Evolutionary conservation across 305 asterid genomes (phyloP), one percentile per base, ranked within the genome.

Genomic region (Lippia alba): DNA sequence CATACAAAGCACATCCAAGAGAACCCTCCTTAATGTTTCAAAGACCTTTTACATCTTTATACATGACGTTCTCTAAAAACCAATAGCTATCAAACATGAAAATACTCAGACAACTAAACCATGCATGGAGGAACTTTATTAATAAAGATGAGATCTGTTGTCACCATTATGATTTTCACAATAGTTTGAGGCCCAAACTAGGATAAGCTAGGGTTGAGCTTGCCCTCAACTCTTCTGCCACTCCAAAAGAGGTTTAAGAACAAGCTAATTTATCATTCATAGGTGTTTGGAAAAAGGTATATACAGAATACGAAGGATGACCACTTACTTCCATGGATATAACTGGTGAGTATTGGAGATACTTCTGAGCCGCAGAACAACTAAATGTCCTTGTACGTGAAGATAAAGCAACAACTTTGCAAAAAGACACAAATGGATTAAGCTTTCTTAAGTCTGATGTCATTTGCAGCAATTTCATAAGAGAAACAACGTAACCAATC

Each of bases 321-420:
- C 69, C 54, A 61, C 86, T 68, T 78, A 92, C 98, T 83, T 88
- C 85, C 74, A 84, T 46, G 46, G 96, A 75, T 74, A 89, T 87
- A 75, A 89, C 53, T 64, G 96, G 96, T n/a, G 89, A 82, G 77
- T 91, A 91, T 44, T 84, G 81, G 75, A 91, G 81, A 71, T 82
- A 81, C 44, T 84, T 83, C 82, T 82, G 84, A 74, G 96, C 95
- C 45, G 92, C 89, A 39, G 89, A 81, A 84, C 94, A 91, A 78
- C 75, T 82, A 78, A 89, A 90, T 32, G 94, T 89, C 82, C 89
- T 81, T 34, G 92, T 80, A 71, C 83, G 79, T 62, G 82, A 83
- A 69, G 89, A 84, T 73, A 89, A 81, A 63, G 80, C 69, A 71
- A 77, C 77, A 80, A 88, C 61, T 65, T 81, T 77, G 61, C 73